A percentile compares a stretch with the other conserved stretches of the same genome.
Conservation (phyloP, 352 stramenopile genomes). For the Pythium volutum region DNA sequence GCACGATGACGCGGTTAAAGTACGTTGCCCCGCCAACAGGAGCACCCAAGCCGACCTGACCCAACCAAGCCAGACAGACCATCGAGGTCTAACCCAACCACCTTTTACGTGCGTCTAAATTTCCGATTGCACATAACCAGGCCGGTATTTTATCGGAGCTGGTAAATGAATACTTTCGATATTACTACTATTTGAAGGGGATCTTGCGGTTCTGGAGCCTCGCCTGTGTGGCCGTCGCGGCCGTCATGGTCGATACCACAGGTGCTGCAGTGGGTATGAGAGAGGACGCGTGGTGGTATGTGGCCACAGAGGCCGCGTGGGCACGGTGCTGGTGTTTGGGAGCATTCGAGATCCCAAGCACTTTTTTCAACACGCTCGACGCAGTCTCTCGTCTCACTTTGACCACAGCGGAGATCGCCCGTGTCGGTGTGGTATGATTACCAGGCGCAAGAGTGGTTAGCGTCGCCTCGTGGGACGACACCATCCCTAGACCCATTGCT, state of each 20-base stretch:
- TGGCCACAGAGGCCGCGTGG: background rate
- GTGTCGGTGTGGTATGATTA: background rate
- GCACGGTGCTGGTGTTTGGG: background rate
- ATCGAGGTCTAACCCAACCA: background rate
- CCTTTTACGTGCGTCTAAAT: background rate
- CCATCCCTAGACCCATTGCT: background rate
- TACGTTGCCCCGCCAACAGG: conserved; percentile 54
- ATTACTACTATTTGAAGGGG: conserved; percentile 10
- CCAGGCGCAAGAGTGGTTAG: conserved; percentile 15
- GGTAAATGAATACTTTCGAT: too few species aligned
- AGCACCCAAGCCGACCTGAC: background rate
- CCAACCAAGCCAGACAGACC: background rate
- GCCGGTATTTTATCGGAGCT: background rate
- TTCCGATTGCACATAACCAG: conserved; percentile 20
- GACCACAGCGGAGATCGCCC: conserved; percentile 26
- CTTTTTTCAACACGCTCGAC: conserved; percentile 55
- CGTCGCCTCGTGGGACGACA: background rate
- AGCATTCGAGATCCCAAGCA: background rate
- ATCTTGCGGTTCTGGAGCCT: conserved; percentile 19
- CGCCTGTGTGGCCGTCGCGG: conserved; percentile 2
- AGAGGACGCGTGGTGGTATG: background rate
- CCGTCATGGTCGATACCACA: background rate
- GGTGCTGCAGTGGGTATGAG: background rate
- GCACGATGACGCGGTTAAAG: conserved; percentile 48
- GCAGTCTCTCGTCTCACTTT: conserved; percentile 53